A percentile compares a stretch with the other conserved stretches of the same genome.
These are phyloP conservation scores for Monilinia fructicola DNA, from an alignment of 2,329 filamentous ascomycete species.

Conservation along the genomic window DNA sequence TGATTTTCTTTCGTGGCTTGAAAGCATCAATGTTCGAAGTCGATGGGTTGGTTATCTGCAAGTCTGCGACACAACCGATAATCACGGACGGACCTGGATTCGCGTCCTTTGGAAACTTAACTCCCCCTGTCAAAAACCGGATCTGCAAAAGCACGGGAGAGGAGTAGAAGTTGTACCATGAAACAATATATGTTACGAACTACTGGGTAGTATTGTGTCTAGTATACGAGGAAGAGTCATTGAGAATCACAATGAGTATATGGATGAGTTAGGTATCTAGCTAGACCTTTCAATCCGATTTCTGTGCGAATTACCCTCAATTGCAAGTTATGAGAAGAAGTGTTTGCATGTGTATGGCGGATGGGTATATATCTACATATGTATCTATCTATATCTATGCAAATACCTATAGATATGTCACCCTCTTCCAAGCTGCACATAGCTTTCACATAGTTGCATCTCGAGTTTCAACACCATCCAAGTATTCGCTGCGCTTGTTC, in stretches of 20 bases:
- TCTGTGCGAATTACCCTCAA: too few relatives aligned
- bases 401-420: neutral
- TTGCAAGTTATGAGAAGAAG: too few relatives aligned
- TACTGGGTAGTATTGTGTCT: neutral
- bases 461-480: neutral
- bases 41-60: conserved; percentile 15
- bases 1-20: conserved; percentile 28
- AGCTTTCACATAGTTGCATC: neutral
- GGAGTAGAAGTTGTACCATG: neutral
- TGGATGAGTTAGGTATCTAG: neutral
- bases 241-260: neutral
- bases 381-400: too few relatives aligned
- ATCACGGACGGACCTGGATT: conserved; percentile 22
- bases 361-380: neutral
- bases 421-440: neutral
- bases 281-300: too few relatives aligned
- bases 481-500: neutral
- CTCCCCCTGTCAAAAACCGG: conserved; percentile 2
- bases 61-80: conserved; percentile 23
- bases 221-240: neutral
- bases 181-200: neutral
- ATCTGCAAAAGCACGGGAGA: conserved; percentile 2
- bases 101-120: conserved; percentile 23
- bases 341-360: too few relatives aligned
- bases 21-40: conserved; percentile 19